Evolutionary conservation across 192 early-diverging fungal species (phyloP).

Genomic region (Gonapodya prolifera): DNA sequence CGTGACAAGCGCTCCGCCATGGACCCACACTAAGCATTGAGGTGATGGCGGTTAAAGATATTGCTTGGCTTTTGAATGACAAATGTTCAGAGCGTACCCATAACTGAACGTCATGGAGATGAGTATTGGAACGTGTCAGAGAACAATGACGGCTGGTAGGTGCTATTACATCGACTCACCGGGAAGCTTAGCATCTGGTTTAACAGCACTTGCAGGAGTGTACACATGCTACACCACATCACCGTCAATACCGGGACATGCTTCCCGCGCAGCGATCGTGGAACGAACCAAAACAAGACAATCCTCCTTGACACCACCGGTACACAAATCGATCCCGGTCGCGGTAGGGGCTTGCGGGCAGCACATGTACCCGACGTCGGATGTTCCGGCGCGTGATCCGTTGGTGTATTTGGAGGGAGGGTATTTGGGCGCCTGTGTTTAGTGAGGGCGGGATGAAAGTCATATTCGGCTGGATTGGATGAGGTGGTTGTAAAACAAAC

Average conservation of each 20-base stretch:
- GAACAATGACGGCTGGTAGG: no score
- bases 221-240: background rate
- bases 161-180: no score
- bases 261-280: background rate
- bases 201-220: background rate
- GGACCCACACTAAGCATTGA: conserved; percentile 13
- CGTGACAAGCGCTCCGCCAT: conserved; percentile 22
- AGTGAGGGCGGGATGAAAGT: background rate
- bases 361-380: background rate
- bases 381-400: background rate
- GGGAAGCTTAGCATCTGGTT: background rate
- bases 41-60: background rate
- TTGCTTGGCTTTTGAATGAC: background rate
- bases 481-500: background rate
- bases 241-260: no score
- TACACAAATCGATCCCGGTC: background rate
- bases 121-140: background rate
- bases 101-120: background rate
- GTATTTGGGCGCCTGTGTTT: background rate
- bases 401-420: background rate
- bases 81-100: background rate
- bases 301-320: background rate
- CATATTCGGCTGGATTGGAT: background rate
- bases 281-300: background rate
- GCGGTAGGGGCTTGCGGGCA: background rate